Base-by-base conservation (phyloP, 108 stramenopile genomes). In the Skeletonema menzelii region DNA sequence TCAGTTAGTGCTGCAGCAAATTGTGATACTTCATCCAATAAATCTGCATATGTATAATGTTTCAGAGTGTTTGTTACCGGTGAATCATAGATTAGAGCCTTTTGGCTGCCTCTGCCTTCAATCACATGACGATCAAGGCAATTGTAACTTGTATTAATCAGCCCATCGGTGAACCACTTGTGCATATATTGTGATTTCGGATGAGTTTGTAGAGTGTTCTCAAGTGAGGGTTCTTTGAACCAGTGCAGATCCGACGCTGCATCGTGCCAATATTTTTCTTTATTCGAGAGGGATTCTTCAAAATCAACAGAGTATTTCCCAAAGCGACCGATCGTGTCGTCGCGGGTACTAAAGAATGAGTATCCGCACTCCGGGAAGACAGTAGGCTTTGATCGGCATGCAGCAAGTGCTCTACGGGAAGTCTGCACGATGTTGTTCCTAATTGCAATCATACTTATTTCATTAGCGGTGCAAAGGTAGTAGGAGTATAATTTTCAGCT, bases 141-240 rank as follows among this genome's bases (percentile, higher is more conserved):
- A 59, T 89, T 93, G 84, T 89, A 87, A 70, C 83, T 75, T 3
- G 83, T 85, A 66, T 94, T 91, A 56, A 87, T 59, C 6, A 69
- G 67, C 5, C 90, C 92, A 56, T 82, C 83, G 14, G 72, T 27
- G 40, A 88, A 88, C 87, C 87, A 86, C 40, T 59, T 40, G 38
- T 69, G 67, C 6, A 68, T 60, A 12, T 66, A 12, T 17, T 20
- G 15, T 53, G 38, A 65, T 24, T 46, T 46, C 14, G 19, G 42
- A 17, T 65, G 65, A 14, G 20, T 46, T 19, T 27, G 65, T 47
- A 65, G 65, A 42, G 65, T 26, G 4, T 46, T 46, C 22, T 40
- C 19, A 28, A 65, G 65, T 19, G 65, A 40, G 12, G 56, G 65
- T 27, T 32, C 44, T 17, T 24, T 40, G 17, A 40, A 37, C 65